A percentile compares a stretch with the other conserved stretches of the same genome.
Conservation (phyloP, 2,329 filamentous ascomycete species). For the Penicillium glabrum region DNA sequence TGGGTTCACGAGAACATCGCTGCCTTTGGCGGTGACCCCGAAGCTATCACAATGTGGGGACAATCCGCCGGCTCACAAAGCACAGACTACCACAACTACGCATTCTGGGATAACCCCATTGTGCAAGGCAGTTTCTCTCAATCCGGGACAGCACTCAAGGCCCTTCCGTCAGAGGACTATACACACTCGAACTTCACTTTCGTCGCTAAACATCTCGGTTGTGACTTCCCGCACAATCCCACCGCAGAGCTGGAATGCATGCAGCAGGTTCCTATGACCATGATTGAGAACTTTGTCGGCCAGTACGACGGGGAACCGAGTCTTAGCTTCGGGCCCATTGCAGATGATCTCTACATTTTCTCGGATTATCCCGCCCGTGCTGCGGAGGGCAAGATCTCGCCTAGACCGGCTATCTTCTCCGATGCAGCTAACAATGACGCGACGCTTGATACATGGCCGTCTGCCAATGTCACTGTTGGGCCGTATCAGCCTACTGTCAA, state of each 20-base stretch:
- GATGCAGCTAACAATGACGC: constrained; percentile 17
- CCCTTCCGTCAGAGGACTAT: constrained; percentile 7
- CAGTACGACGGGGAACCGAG: not conserved
- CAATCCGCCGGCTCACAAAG: constrained; percentile 21
- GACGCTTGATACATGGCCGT: constrained; percentile 8
- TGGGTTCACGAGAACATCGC: constrained; percentile 28
- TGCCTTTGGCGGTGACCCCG: not conserved
- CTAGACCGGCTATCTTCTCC: constrained; percentile 12
- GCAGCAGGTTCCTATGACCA: constrained; percentile 6
- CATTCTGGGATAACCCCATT: constrained; percentile 27
- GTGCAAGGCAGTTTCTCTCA: constrained; percentile 15
- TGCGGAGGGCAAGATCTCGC: constrained; percentile 1
- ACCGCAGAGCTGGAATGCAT: constrained; percentile 16
- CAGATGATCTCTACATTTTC: constrained; percentile 14
- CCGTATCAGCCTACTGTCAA: constrained; percentile 5
- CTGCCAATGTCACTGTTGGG: not conserved
- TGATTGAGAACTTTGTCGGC: constrained; percentile 6
- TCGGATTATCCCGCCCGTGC: constrained; percentile 9
- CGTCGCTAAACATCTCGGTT: constrained; percentile 26
- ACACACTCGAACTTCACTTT: constrained; percentile 27
- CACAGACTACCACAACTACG: constrained; percentile 8
- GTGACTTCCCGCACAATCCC: constrained; percentile 13
- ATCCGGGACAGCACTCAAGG: constrained; percentile 12
- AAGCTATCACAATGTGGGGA: constrained; percentile 26
- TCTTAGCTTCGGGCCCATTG: constrained; percentile 3